phyloP scores from a whole-genome alignment of 495 filamentous ascomycete species.

The Hypoxylon fuscum region DNA sequence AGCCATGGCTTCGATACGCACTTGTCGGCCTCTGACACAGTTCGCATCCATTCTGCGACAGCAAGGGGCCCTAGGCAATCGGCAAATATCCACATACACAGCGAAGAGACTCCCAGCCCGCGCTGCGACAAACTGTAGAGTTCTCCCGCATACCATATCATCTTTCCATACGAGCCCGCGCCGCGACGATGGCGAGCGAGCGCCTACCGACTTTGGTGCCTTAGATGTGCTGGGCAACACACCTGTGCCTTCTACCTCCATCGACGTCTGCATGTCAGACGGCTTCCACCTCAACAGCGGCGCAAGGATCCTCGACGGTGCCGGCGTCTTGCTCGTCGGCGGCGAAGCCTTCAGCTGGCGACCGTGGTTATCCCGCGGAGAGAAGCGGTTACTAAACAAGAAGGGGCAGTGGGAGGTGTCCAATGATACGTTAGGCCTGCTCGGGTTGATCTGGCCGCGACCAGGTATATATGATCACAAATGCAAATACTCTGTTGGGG shows the following conservation, averaged over 20 bases:
- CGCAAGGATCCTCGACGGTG: constrained; percentile 68
- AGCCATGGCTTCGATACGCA: constrained; percentile 36
- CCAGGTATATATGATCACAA: too few species aligned
- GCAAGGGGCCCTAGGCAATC: constrained; percentile 13
- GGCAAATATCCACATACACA: constrained; percentile 11
- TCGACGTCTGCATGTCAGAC: constrained; percentile 80
- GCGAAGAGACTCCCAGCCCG: constrained; percentile 2
- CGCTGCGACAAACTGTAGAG: neutral
- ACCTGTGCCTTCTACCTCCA: constrained; percentile 77
- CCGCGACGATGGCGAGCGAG: constrained; percentile 35
- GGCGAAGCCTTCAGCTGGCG: constrained; percentile 90
- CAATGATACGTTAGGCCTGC: constrained; percentile 75
- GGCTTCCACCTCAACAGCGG: constrained; percentile 88
- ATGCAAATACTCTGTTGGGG: too few species aligned
- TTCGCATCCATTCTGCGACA: constrained; percentile 24
- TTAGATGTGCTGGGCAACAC: constrained; percentile 83
- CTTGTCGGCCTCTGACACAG: constrained; percentile 26
- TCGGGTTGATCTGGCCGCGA: constrained; percentile 86
- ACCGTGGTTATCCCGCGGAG: constrained; percentile 69
- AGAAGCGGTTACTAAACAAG: constrained; percentile 67
- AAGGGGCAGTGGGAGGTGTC: constrained; percentile 84
- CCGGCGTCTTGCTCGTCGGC: constrained; percentile 76
- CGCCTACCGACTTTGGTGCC: constrained; percentile 73
- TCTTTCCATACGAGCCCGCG: constrained; percentile 24
- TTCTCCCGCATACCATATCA: constrained; percentile 2